Base-by-base conservation (phyloP, 345 rosid species). In the Rhodomyrtus tomentosa region DNA sequence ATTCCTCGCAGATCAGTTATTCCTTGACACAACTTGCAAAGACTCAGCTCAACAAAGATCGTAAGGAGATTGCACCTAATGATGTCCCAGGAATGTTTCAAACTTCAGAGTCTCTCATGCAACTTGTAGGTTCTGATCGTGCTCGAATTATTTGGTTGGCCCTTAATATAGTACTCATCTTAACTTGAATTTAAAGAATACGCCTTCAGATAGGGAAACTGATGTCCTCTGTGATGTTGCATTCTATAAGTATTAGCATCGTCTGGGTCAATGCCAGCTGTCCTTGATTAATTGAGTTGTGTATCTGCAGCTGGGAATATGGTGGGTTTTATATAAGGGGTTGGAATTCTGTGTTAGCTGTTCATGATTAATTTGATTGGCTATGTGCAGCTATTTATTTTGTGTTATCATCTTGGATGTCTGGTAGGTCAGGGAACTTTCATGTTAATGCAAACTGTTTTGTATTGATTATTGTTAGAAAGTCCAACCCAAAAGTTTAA, bases 11-110 rank as follows among this genome's bases (percentile, higher is more conserved):
- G 99, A 98, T 97, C 81, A 97, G 98, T 88, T 97, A 97, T 91
- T 97, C 99, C 62, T 90, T 95, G 90, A 97, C 99, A 11, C 95
- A 95, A 89, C 95, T 97, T 72, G 91, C 99, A 80, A 95, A 92
- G 93, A 94, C 92, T 89, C 98, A 93, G 89, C 92, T 97, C 87
- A 94, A 93, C 89, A 93, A 92, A 87, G 98, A 95, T 83, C 93
- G 98, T 62, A 95, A 91, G 90, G 99, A 97, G 94, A 89, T 97
- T 85, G 88, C 93, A 29, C 96, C 96, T 25, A 92, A 94, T 87
- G 98, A 95, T 84, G 87, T 92, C 87, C 92, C 94, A 81, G 89
- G 84, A 89, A 97, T 97, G 99, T 95, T 95, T 86, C 95, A 92
- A 89, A 87, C 94, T 74, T 91, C 97, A 55, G 93, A 90, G 83